A percentile compares a stretch with the other conserved stretches of the same genome.
phyloP scores from a whole-genome alignment of 2,329 filamentous ascomycete genomes.

The Fusarium torreyae region DNA sequence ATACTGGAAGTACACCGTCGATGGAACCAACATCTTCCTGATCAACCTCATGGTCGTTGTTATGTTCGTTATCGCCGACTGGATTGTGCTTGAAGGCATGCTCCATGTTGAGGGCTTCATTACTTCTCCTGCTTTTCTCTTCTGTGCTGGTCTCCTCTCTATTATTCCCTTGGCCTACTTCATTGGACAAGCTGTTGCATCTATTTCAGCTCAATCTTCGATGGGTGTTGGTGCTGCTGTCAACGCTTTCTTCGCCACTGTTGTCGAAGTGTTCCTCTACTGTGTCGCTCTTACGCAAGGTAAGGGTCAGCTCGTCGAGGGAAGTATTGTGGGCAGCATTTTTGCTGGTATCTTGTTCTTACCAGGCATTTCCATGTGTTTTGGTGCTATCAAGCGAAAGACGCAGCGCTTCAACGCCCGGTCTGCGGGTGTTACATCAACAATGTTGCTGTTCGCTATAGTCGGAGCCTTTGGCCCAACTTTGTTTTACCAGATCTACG shows the following conservation, averaged over 20 bases:
- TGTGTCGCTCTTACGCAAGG: constrained; percentile 94
- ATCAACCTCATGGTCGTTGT: constrained; percentile 97
- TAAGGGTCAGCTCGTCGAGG: constrained; percentile 93
- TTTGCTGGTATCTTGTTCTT: constrained; percentile 97
- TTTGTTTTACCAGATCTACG: constrained; percentile 98
- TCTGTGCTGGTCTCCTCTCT: constrained; percentile 85
- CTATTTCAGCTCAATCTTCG: constrained; percentile 97
- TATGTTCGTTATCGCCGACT: constrained; percentile 95
- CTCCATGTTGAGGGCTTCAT: constrained; percentile 80
- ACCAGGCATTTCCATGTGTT: constrained; percentile 97
- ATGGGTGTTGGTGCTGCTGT: constrained; percentile 98
- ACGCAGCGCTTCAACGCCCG: constrained; percentile 98
- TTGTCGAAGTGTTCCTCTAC: constrained; percentile 98
- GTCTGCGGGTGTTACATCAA: constrained; percentile 96
- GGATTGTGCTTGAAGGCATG: constrained; percentile 79
- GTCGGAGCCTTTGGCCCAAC: constrained; percentile 97
- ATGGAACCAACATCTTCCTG: constrained; percentile 98
- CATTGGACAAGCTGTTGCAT: constrained; percentile 97
- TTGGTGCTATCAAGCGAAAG: constrained; percentile 96
- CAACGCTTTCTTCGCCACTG: constrained; percentile 97
- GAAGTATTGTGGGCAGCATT: constrained; percentile 97
- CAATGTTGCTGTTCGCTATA: constrained; percentile 96
- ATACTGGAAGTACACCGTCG: constrained; percentile 99
- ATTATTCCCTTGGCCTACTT: constrained; percentile 98
- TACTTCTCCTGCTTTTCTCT: constrained; percentile 88